These are phyloP conservation scores for Naematelia aurantialba DNA, from an alignment of 768 basidiomycete species.

Conservation along the genomic window DNA sequence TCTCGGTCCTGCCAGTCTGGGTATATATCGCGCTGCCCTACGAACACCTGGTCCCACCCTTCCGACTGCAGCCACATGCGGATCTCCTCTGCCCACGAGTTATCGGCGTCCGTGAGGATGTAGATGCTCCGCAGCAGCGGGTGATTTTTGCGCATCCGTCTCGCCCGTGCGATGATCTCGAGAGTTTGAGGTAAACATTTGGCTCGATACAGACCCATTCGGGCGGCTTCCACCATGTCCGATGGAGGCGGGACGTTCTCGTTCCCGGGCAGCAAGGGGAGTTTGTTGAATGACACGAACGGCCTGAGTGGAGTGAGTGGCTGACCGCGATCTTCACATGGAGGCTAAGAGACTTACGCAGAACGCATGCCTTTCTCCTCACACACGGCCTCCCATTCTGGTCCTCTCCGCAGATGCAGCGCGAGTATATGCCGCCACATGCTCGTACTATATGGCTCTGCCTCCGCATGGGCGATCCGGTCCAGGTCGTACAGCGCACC, in stretches of 20 bases:
- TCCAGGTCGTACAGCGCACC: conserved; percentile 26
- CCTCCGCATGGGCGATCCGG: conserved; percentile 10
- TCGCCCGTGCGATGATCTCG: conserved; percentile 47
- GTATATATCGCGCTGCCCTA: conserved; percentile 37
- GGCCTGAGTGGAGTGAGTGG: conserved; percentile 25
- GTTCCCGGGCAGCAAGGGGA: conserved; percentile 45
- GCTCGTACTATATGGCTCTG: conserved; percentile 13
- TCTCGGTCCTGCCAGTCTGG: conserved; percentile 37
- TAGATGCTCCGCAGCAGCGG: conserved; percentile 43
- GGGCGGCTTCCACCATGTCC: conserved; percentile 37
- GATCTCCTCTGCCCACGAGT: conserved; percentile 37
- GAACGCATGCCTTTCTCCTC: conserved; percentile 28
- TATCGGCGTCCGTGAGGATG: conserved; percentile 44
- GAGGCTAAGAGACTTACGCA: conserved; percentile 28
- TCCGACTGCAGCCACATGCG: conserved; percentile 44
- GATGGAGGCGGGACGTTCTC: conserved; percentile 46
- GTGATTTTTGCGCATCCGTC: conserved; percentile 47
- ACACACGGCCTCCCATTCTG: conserved; percentile 35
- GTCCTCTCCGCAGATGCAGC: conserved; percentile 39
- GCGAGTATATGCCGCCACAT: conserved; percentile 46
- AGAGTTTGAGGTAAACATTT: conserved; percentile 44
- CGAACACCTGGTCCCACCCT: conserved; percentile 45
- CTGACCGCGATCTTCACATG: background rate
- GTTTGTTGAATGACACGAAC: conserved; percentile 47
- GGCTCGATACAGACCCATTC: conserved; percentile 44